Evolutionary conservation across 352 stramenopile genomes (phyloP), one percentile per base, ranked within the genome.

Genomic region (Phytophthora kernoviae): DNA sequence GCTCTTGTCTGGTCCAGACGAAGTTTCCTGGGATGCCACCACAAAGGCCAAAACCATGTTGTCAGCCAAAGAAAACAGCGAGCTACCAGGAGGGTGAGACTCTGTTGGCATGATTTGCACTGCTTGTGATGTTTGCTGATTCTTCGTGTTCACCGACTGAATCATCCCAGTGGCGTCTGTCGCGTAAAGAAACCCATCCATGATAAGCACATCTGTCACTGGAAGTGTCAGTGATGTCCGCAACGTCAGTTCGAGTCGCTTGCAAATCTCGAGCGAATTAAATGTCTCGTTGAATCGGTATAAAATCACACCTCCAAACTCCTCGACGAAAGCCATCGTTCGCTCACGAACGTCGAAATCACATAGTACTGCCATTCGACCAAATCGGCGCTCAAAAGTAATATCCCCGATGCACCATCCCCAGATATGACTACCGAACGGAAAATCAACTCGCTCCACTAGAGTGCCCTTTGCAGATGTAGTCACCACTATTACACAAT

Each of bases 91-190:
- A 4, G 12, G 15, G 11, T 24, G 22, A 27, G 50, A 55, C 10
- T 36, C 37, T 4, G 36, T 62, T 27, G 56, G 50, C 36, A 65
- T 62, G 15, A 70, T 63, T 43, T 65, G 56, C 7, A 58, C 52
- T 14, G 34, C 56, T 24, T 66, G 58, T 30, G 77, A 87, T 7
- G 67, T 75, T 48, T 87, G 77, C 42, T 80, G 70, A 33, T 72
- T 87, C 6, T 62, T 65, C 12, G 73, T 20, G 40, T 80, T 83
- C 8, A 87, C 53, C 10, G 70, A 76, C 39, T 85, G 77, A 3
- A 75, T 62, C 0, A 54, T 57, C 5, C 69, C 65, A 10, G 58
- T 56, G 3, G 22, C 34, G 30, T 84, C 78, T 6, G 52, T 69
- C n/a, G 78, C 49, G 24, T 75, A 76, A 4, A 88, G 20, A n/a